Conservation (phyloP, 2,329 filamentous ascomycete genomes). For the Seiridium cupressi region DNA sequence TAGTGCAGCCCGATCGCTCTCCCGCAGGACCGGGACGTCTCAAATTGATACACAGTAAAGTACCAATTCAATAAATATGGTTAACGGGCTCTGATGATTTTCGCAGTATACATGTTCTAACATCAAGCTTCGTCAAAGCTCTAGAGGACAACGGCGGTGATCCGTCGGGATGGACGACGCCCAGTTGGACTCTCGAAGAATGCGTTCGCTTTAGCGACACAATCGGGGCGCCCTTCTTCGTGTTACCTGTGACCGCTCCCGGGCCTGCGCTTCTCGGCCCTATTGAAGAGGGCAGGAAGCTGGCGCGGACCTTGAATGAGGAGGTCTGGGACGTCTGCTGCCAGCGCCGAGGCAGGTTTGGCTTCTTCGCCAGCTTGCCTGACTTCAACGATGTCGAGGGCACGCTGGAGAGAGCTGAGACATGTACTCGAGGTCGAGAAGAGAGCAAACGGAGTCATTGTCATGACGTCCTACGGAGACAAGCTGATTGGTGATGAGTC, state of each 20-base stretch:
- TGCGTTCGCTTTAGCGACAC: constrained; percentile 10
- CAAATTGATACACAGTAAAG: neutral
- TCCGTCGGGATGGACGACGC: constrained; percentile 8
- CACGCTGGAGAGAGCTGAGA: constrained; percentile 19
- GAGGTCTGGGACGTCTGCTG: constrained; percentile 9
- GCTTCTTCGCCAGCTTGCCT: constrained; percentile 23
- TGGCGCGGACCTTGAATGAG: constrained; percentile 8
- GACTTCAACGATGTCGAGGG: constrained; percentile 23
- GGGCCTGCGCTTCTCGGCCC: constrained; percentile 50
- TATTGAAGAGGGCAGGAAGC: constrained; percentile 51
- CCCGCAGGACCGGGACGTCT: neutral
- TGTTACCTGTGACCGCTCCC: constrained; percentile 51
- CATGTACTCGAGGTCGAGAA: constrained; percentile 20
- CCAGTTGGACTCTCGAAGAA: constrained; percentile 9
- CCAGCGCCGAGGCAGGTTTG: constrained; percentile 11
- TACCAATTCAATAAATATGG: neutral
- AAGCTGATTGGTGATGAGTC: constrained; percentile 17
- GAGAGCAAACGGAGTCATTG: constrained; percentile 17
- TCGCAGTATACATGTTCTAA: constrained; percentile 1
- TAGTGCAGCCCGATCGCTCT: neutral
- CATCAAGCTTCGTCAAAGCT: neutral
- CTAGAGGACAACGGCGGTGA: constrained; percentile 6
- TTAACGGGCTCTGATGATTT: no score
- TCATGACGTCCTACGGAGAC: constrained; percentile 21
- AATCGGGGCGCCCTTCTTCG: constrained; percentile 41